Conservation (phyloP, 257 asterid genomes). For the Solanum habrochaites region DNA sequence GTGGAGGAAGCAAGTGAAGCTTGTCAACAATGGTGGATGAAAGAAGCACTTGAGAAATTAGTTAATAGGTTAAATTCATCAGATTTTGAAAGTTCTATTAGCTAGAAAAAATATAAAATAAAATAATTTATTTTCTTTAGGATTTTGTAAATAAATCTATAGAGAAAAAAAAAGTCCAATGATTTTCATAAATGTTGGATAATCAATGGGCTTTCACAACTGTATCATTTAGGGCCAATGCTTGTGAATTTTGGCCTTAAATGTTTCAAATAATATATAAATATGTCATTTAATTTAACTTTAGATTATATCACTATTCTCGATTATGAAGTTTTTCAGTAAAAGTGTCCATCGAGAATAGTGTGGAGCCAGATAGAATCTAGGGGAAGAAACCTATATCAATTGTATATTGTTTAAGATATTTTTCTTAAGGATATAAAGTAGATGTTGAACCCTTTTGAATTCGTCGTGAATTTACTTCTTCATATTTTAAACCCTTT, state of each 20-base stretch:
- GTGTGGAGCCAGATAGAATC: no score
- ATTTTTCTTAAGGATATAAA: no score
- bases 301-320: no score
- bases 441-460: no score
- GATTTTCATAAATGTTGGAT: not conserved
- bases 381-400: no score
- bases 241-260: not conserved
- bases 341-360: no score
- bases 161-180: not conserved
- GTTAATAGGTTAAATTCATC: constrained; percentile 34
- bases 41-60: constrained; percentile 60
- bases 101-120: not conserved
- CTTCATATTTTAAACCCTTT: no score
- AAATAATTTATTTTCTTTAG: not conserved
- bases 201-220: not conserved
- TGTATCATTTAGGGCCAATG: not conserved
- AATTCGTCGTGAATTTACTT: no score
- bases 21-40: constrained; percentile 79
- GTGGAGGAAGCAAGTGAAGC: constrained; percentile 56
- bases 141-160: not conserved
- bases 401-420: no score
- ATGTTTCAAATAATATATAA: not conserved
- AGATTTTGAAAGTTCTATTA: not conserved
- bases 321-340: no score
- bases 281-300: no score